phyloP scores from a whole-genome alignment of 768 basidiomycete genomes.

The Amylocystis lapponica region DNA sequence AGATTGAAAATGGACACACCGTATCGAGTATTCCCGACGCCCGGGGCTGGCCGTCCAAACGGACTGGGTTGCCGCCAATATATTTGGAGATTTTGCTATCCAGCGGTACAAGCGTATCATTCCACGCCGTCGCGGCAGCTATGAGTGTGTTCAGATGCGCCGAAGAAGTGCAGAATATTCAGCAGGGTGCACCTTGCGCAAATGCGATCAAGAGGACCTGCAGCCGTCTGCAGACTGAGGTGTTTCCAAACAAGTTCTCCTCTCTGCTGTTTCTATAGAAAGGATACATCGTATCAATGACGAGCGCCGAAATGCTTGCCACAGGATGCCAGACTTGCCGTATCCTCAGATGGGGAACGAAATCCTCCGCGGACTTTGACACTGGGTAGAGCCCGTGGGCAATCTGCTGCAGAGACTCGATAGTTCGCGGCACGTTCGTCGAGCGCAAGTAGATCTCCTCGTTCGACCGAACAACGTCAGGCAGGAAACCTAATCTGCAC shows the following conservation, averaged over 20 bases:
- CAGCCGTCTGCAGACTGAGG: slow-evolving; percentile 59
- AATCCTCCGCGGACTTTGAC: slow-evolving; percentile 37
- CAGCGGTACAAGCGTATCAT: slow-evolving; percentile 52
- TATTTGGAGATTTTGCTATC: slow-evolving; percentile 67
- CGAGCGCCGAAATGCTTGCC: neutral
- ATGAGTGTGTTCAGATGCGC: neutral
- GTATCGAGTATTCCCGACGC: slow-evolving; percentile 76
- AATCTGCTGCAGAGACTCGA: slow-evolving; percentile 69
- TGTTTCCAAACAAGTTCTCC: slow-evolving; percentile 69
- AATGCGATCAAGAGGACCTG: slow-evolving; percentile 58
- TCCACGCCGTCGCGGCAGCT: slow-evolving; percentile 65
- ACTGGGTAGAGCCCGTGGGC: slow-evolving; percentile 68
- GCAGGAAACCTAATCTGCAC: slow-evolving; percentile 58
- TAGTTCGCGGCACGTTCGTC: slow-evolving; percentile 74
- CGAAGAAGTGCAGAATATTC: too few species aligned
- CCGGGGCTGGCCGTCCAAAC: slow-evolving; percentile 70
- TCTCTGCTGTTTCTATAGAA: slow-evolving; percentile 54
- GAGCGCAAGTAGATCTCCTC: slow-evolving; percentile 60
- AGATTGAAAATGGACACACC: slow-evolving; percentile 23
- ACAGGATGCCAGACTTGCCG: slow-evolving; percentile 37
- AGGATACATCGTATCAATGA: neutral
- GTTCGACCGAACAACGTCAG: slow-evolving; percentile 40
- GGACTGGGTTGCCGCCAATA: slow-evolving; percentile 59
- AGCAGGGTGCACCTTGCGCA: slow-evolving; percentile 59
- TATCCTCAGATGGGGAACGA: slow-evolving; percentile 46